Percentiles rank a stretch among this genome's conserved stretches.
phyloP scores from a whole-genome alignment of 2,329 filamentous ascomycete genomes.

The Amauroascus niger region DNA sequence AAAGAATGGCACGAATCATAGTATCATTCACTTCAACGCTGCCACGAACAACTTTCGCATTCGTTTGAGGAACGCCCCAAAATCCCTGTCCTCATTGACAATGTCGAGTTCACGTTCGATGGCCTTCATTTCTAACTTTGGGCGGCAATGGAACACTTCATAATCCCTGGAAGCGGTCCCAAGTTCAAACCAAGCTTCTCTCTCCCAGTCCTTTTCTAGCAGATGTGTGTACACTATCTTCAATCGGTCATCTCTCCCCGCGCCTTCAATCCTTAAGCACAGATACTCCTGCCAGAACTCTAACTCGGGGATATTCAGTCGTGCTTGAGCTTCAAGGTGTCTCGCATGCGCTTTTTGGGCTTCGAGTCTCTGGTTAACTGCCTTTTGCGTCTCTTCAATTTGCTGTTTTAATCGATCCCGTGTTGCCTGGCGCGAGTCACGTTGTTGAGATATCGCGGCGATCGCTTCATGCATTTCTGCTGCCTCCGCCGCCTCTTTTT shows the following conservation, averaged over 20 bases:
- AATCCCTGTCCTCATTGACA: slow-evolving; percentile 51
- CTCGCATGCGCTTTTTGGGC: slow-evolving; percentile 47
- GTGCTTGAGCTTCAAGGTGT: slow-evolving; percentile 70
- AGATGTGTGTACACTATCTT: slow-evolving; percentile 86
- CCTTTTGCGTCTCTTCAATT: slow-evolving; percentile 43
- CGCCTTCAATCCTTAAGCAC: slow-evolving; percentile 80
- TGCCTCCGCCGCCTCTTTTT: slow-evolving; percentile 53
- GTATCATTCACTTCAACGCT: slow-evolving; percentile 38
- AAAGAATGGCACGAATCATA: not conserved
- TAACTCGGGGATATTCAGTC: slow-evolving; percentile 85
- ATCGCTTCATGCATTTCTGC: slow-evolving; percentile 54
- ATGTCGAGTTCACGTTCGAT: slow-evolving; percentile 48
- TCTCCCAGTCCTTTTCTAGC: slow-evolving; percentile 76
- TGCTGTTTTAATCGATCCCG: slow-evolving; percentile 49
- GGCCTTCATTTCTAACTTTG: slow-evolving; percentile 49
- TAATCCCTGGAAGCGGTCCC: slow-evolving; percentile 74
- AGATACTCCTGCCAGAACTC: slow-evolving; percentile 93
- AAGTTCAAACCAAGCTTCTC: slow-evolving; percentile 89
- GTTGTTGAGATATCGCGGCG: slow-evolving; percentile 46
- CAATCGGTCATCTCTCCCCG: slow-evolving; percentile 70
- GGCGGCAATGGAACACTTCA: slow-evolving; percentile 68
- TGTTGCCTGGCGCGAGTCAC: slow-evolving; percentile 45
- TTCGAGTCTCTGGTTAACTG: slow-evolving; percentile 38
- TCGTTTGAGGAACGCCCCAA: slow-evolving; percentile 51
- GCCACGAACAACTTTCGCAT: slow-evolving; percentile 54